Conservation (phyloP, 352 stramenopile species). For the Pythium insidiosum region DNA sequence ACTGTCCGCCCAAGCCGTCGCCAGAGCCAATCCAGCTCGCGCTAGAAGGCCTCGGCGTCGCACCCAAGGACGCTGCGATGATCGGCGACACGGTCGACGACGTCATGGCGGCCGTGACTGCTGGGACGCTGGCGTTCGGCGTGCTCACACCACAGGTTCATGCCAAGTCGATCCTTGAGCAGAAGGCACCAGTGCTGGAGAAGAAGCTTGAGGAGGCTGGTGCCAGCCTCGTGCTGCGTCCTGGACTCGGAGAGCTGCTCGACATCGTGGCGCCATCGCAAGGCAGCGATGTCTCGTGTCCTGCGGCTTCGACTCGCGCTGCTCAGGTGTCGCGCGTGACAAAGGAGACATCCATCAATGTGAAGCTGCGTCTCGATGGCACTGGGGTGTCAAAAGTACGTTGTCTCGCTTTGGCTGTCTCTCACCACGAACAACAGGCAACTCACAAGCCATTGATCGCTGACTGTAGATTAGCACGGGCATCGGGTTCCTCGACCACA, state of each 20-base stretch:
- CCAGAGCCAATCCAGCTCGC: constrained; percentile 84
- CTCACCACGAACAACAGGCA: no score
- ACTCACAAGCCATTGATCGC: no score
- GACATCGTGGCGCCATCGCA: constrained; percentile 79
- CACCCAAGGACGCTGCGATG: constrained; percentile 76
- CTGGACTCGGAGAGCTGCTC: constrained; percentile 74
- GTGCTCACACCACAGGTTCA: constrained; percentile 85
- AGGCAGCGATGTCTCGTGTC: no score
- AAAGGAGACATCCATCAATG: constrained; percentile 93
- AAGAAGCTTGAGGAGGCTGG: constrained; percentile 46
- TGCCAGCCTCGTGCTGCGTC: constrained; percentile 53
- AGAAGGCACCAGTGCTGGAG: constrained; percentile 34
- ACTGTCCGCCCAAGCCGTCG: constrained; percentile 92
- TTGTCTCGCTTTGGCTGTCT: no score
- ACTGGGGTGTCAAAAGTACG: constrained; percentile 68
- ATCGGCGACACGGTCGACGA: constrained; percentile 97
- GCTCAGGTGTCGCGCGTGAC: constrained; percentile 74
- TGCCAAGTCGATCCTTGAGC: constrained; percentile 64
- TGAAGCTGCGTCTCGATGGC: constrained; percentile 84
- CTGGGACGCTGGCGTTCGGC: constrained; percentile 62
- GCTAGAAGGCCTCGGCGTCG: constrained; percentile 79
- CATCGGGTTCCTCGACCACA: constrained; percentile 90
- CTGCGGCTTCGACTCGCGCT: not conserved
- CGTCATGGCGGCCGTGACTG: constrained; percentile 78
- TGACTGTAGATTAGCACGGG: constrained; percentile 80